Percentiles rank a stretch among this genome's conserved stretches.
These are phyloP conservation scores for Trichoderma cornu-damae DNA, from an alignment of 2,329 filamentous ascomycete genomes.

Conservation along the genomic window DNA sequence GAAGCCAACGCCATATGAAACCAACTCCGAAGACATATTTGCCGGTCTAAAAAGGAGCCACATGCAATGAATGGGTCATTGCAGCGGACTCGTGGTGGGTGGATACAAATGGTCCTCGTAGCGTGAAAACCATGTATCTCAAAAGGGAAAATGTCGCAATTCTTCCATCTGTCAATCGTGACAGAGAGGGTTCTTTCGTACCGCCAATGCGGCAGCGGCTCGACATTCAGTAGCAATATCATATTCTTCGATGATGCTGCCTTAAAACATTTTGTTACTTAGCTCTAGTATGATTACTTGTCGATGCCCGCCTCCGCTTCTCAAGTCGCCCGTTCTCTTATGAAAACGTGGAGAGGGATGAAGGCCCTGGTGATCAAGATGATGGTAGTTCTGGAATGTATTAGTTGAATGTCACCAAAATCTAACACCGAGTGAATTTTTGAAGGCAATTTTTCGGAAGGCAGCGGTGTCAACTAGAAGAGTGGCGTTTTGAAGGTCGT, in stretches of 20 bases:
- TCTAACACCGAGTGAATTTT: not conserved
- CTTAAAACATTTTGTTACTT: no score
- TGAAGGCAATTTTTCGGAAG: not conserved
- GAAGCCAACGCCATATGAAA: not conserved
- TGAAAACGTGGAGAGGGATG: not conserved
- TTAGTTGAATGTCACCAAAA: not conserved
- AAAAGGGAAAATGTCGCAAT: conserved; percentile 3
- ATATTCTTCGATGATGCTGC: no score
- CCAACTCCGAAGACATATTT: not conserved
- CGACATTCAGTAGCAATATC: no score
- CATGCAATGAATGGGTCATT: not conserved
- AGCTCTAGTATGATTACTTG: no score
- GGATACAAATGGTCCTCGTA: not conserved
- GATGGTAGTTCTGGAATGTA: not conserved
- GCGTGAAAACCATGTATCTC: conserved; percentile 1
- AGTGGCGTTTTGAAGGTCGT: conserved; percentile 1
- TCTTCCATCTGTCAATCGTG: not conserved
- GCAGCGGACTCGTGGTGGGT: conserved; percentile 1
- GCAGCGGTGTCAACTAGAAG: not conserved
- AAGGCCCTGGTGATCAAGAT: not conserved
- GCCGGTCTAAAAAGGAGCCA: conserved; percentile 7
- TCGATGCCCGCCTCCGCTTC: not conserved
- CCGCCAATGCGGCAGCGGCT: not conserved
- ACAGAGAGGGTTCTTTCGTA: not conserved
- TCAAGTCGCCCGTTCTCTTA: not conserved